phyloP scores from a whole-genome alignment of 2,329 filamentous ascomycete species.

The Cryphonectria radicalis region DNA sequence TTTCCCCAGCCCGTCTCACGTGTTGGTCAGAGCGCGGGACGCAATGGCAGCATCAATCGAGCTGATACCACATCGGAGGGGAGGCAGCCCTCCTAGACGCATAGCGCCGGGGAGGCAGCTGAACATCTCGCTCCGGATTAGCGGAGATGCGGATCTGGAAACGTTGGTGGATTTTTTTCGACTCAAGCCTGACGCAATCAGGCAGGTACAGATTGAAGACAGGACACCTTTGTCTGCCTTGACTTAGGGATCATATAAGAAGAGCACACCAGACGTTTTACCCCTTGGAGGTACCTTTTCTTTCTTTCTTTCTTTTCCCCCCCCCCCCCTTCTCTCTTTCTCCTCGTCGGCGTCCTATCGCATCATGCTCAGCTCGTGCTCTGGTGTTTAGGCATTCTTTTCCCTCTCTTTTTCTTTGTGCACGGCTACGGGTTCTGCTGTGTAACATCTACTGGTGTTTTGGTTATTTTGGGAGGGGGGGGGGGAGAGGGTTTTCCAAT shows the following conservation, averaged over 20 bases:
- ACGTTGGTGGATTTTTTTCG: slow-evolving; percentile 63
- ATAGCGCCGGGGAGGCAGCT: slow-evolving; percentile 45
- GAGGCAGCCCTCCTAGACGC: slow-evolving; percentile 40
- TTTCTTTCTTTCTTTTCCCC: background rate
- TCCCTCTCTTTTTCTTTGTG: background rate
- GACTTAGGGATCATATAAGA: background rate
- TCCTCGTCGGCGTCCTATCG: background rate
- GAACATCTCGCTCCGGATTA: slow-evolving; percentile 51
- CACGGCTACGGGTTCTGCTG: background rate
- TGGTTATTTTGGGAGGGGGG: background rate
- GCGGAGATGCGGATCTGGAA: slow-evolving; percentile 55
- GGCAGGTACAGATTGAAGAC: slow-evolving; percentile 59
- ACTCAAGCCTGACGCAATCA: slow-evolving; percentile 60
- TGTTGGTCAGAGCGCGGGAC: slow-evolving; percentile 59
- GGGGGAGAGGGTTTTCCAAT: no score
- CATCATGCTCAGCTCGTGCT: background rate
- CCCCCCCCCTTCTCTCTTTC: no score
- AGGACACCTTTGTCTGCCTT: slow-evolving; percentile 34
- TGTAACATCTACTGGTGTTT: background rate
- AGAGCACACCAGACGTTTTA: background rate
- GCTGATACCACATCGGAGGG: slow-evolving; percentile 52
- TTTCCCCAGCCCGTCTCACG: slow-evolving; percentile 58
- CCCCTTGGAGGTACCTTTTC: no score
- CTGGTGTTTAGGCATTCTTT: background rate
- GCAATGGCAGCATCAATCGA: slow-evolving; percentile 59